Base-by-base conservation (phyloP, 306 rosid species). In the Sophora flavescens region DNA sequence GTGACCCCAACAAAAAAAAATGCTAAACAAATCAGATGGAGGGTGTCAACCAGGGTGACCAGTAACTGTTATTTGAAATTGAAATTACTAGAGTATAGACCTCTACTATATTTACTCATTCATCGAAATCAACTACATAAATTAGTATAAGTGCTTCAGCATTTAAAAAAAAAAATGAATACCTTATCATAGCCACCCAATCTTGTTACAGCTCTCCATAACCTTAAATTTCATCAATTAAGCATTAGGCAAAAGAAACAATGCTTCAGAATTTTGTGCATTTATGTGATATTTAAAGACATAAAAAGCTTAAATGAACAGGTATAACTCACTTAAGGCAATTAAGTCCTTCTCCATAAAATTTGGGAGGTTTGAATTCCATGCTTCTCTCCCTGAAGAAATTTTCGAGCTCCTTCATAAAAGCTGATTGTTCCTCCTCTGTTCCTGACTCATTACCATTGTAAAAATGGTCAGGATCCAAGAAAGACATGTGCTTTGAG, bases 141-240 rank as follows among this genome's bases (percentile, higher is more conserved):
- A 81, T 16, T 48, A 39, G 22, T 9, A 32, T 53, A 17, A 44
- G 35, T 15, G 44, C 54, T 68, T 64, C 56, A 73, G 42, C 68
- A 54, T 10, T 42, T 13, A 61, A 47, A 54, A 30, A 57, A 15
- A 54, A 30, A 57, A 15, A 44, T 0, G 13, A 78, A 81, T 84
- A 96, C 99, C 99, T 92, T 96, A 72, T 92, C 98, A 89, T 96
- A 96, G 87, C 99, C 99, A 70, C 99, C 99, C 91, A 96, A 84
- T 86, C 91, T 89, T 3, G 83, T 91, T 78, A 96, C 99, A 9
- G 97, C 88, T 80, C 97, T 96, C 93, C 97, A 96, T 68, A 96
- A 88, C 98, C 99, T 93, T 78, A 32, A 78, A 61, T 75, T 51
- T 61, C 61, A 75, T 28, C 63, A 84, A 79, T 78, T 70, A 83